Percentiles rank a stretch among this genome's conserved stretches.
Conservation (phyloP, 2,329 filamentous ascomycete genomes). For the Sclerotinia sclerotiorum region DNA sequence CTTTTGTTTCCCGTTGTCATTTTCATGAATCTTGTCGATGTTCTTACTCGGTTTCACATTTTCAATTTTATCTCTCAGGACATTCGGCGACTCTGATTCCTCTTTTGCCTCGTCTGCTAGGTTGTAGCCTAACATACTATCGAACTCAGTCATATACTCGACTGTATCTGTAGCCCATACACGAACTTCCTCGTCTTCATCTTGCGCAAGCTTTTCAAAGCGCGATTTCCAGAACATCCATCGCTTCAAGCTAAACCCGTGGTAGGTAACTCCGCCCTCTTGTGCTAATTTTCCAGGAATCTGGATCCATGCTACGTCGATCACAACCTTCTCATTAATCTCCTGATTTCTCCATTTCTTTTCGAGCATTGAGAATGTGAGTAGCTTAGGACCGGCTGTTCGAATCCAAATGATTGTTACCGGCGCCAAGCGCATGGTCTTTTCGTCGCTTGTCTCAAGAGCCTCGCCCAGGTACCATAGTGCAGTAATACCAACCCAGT, state of each 20-base stretch:
- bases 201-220: neutral
- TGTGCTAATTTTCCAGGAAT: neutral
- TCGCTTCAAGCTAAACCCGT: neutral
- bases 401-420: neutral
- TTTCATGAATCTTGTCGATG: fast-evolving
- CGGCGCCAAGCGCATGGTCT: neutral
- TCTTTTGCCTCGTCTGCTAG: no score
- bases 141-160: neutral
- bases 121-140: neutral
- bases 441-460: neutral
- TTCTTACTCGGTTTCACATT: neutral
- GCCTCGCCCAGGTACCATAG: neutral
- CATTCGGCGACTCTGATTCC: neutral
- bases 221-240: neutral
- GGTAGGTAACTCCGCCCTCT: neutral
- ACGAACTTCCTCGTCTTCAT: neutral
- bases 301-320: neutral
- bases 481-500: neutral
- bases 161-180: neutral
- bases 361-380: neutral
- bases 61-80: neutral
- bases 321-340: neutral
- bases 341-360: neutral
- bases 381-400: neutral
- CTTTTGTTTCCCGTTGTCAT: neutral